Base-by-base conservation (phyloP, 306 rosid species). In the Begonia peltatifolia region DNA sequence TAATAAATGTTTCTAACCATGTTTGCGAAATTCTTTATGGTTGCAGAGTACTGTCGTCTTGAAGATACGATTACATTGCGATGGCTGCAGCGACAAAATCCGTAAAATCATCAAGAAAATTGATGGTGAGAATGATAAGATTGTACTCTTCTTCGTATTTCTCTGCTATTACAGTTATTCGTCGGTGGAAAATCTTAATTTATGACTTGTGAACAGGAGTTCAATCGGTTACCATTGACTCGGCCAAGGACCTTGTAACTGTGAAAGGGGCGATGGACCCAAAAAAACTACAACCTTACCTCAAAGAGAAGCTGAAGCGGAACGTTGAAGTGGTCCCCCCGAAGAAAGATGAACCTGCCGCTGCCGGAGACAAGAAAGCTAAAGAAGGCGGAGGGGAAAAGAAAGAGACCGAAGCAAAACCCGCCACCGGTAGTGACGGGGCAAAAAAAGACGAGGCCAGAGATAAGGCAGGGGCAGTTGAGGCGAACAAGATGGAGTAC, bases 31-130 rank as follows among this genome's bases (percentile, higher is more conserved):
- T 17, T 17, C 18, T 17, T 17, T 17, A 17, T 17, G 18, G 58
- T 41, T 53, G 8, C 95, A 89, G 93, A 74, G 68, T 55, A 70
- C 95, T 18, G 87, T 73, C 56, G 78, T 71, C 36, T 52, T 83
- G 67, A 90, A 80, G 78, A 81, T 81, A 42, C 75, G 67, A 52
- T 63, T 90, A 58, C 99, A 90, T 64, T 90, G 99, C 15, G 99
- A 86, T 0, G 95, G 88, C 4, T 90, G 99, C 68, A 71, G 79
- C 9, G 62, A 65, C 3, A 90, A 90, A 71, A 81, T 90, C 61
- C 69, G 62, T 15, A 81, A 54, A 68, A 68, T 69, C 58, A 69
- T 86, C 53, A 47, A 11, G 54, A 83, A 70, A 44, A 55, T 41
- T 44, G 73, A 73, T 54, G 99, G 99, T 83, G 53, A 71, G 71